Base-by-base conservation (phyloP, 306 rosid species). In the Glycine soja region DNA sequence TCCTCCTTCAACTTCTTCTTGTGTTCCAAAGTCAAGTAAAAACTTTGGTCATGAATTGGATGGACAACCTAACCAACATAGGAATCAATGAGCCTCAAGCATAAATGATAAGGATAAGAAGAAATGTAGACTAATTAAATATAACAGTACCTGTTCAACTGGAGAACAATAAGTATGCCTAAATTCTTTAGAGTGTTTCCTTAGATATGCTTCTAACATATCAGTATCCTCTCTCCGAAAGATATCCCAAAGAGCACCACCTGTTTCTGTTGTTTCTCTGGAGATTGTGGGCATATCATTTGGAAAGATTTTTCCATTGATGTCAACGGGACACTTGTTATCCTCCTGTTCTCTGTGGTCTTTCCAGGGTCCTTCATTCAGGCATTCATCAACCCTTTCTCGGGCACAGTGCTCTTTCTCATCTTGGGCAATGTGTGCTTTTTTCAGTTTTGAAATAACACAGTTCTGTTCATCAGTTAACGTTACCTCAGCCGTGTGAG, bases 221-320 rank as follows among this genome's bases (percentile, higher is more conserved):
- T 87, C 72, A 7, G 87, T 86, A 63, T 92, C 95, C 74, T 89
- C 93, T 77, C 95, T 87, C 7, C 92, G 80, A 62, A 92, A 89
- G 40, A 92, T 91, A 74, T 92, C 97, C 97, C 93, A 92, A 43
- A 92, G 79, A 30, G 97, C 97, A 48, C 89, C 88, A 19, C 88
- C 91, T 12, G 74, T 46, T 85, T 83, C 78, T 18, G 69, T 78
- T 12, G 75, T 63, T 65, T 74, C 77, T 0, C 53, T 9, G 30
- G 85, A 40, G 40, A 75, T 83, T 14, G 24, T 65, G 6, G 59
- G 52, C 42, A 71, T 61, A 16, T 74, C 77, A 70, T 80, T 51
- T 34, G 72, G 66, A 57, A 14, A 56, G 9, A 38, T 8, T 13
- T 79, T 77, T 76, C 72, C 82, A 5, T 65, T 12, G 34, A 58